These are phyloP conservation scores for Candida vaughaniae DNA, from an alignment of 805 yeast species.

Conservation along the genomic window DNA sequence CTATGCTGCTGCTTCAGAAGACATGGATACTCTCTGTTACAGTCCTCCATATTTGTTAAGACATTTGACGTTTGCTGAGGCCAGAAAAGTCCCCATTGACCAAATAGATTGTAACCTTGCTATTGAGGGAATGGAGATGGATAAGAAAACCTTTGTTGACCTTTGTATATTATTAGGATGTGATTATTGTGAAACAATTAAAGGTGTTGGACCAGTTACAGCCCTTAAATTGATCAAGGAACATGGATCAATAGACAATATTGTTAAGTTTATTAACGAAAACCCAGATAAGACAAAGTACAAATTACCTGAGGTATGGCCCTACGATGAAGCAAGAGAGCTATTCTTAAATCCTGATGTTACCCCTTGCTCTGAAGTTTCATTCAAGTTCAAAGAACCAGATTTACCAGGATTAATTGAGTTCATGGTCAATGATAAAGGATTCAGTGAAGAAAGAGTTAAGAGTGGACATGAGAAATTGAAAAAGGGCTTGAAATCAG, in stretches of 20 bases:
- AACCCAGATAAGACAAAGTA: constrained; percentile 60
- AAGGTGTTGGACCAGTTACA: constrained; percentile 95
- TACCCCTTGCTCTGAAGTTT: constrained; percentile 54
- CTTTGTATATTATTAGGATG: constrained; percentile 92
- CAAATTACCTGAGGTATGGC: constrained; percentile 94
- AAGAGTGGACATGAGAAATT: constrained; percentile 83
- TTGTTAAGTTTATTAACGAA: constrained; percentile 61
- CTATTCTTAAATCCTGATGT: constrained; percentile 85
- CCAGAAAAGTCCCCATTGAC: constrained; percentile 87
- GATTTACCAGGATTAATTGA: constrained; percentile 80
- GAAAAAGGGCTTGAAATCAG: constrained; percentile 77
- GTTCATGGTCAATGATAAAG: constrained; percentile 82
- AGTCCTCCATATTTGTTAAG: constrained; percentile 80
- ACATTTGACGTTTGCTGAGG: constrained; percentile 91
- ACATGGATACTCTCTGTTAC: constrained; percentile 97
- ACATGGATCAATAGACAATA: constrained; percentile 75
- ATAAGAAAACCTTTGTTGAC: constrained; percentile 75
- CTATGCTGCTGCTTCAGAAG: constrained; percentile 96
- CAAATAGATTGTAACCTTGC: constrained; percentile 71
- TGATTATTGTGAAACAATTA: constrained; percentile 94
- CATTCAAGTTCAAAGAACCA: constrained; percentile 86
- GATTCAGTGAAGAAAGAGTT: constrained; percentile 91
- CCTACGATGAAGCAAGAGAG: constrained; percentile 82
- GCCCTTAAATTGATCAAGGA: constrained; percentile 87
- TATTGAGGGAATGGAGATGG: constrained; percentile 75